These are phyloP conservation scores for Xylariaceae sp. DNA, from an alignment of 2,329 filamentous ascomycete species.

Conservation along the genomic window DNA sequence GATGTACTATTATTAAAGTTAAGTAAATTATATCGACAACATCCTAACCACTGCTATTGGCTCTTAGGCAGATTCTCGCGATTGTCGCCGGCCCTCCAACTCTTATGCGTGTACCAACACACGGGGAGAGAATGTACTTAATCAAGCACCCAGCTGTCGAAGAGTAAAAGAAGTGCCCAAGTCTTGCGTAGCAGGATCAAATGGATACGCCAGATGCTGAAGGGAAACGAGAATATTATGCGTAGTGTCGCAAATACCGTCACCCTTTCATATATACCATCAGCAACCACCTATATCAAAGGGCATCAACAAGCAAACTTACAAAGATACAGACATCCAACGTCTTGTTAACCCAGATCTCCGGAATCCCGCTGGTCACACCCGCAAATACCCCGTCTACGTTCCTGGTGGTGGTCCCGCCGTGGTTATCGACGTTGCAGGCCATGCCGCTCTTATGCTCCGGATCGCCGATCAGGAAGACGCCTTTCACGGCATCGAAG, in stretches of 20 bases:
- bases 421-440: conserved; percentile 13
- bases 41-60: no score
- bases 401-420: conserved; percentile 7
- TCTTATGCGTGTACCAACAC: neutral
- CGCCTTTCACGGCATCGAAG: conserved; percentile 14
- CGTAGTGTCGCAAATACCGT: conserved; percentile 12
- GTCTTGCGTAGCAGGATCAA: conserved; percentile 9
- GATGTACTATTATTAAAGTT: no score
- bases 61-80: neutral
- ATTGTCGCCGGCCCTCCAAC: neutral
- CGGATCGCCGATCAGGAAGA: conserved; percentile 15
- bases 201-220: conserved; percentile 7
- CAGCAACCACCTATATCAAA: neutral
- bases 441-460: conserved; percentile 6
- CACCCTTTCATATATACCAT: conserved; percentile 5
- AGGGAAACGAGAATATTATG: neutral
- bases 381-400: conserved; percentile 1
- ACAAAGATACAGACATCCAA: conserved; percentile 13
- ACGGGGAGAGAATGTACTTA: neutral
- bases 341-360: conserved; percentile 10
- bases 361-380: neutral
- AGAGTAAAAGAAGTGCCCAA: conserved; percentile 4
- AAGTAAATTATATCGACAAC: no score
- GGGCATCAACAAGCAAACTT: neutral
- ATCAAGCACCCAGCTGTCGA: neutral